Evolutionary conservation across 495 filamentous ascomycete species (phyloP).

Genomic region (Neohortaea acidophila): DNA sequence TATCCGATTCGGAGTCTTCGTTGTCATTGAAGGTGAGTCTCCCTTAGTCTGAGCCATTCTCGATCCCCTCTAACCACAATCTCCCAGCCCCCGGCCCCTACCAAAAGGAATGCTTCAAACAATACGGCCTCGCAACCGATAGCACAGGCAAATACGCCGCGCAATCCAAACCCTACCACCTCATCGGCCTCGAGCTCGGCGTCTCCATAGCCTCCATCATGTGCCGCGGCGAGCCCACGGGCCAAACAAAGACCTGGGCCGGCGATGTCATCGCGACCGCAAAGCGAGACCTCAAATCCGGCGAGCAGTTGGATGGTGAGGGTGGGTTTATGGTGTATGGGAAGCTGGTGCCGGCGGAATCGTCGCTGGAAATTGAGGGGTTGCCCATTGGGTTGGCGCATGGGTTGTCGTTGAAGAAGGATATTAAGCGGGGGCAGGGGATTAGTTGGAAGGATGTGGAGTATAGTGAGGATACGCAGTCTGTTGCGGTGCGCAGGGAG

Average conservation of each 20-base stretch:
- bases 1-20: conserved; percentile 18
- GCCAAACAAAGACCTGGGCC: conserved; percentile 18
- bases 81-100: conserved; percentile 14
- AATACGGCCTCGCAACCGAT: conserved; percentile 18
- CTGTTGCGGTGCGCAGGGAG: conserved; percentile 17
- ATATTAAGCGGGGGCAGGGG: conserved; percentile 15
- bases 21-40: conserved; percentile 15
- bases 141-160: conserved; percentile 17
- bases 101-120: conserved; percentile 20
- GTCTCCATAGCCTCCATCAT: conserved; percentile 18
- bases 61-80: background rate
- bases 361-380: conserved; percentile 17
- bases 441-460: conserved; percentile 19
- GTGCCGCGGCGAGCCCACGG: conserved; percentile 20
- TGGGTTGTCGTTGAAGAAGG: conserved; percentile 15
- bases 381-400: conserved; percentile 19
- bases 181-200: conserved; percentile 20
- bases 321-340: conserved; percentile 21
- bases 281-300: conserved; percentile 18
- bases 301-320: conserved; percentile 19
- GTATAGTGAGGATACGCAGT: conserved; percentile 17
- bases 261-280: conserved; percentile 19
- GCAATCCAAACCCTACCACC: conserved; percentile 21
- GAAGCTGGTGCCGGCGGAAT: conserved; percentile 18
- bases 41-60: background rate